phyloP scores from a whole-genome alignment of 805 yeast species.

The Candida awuae region DNA sequence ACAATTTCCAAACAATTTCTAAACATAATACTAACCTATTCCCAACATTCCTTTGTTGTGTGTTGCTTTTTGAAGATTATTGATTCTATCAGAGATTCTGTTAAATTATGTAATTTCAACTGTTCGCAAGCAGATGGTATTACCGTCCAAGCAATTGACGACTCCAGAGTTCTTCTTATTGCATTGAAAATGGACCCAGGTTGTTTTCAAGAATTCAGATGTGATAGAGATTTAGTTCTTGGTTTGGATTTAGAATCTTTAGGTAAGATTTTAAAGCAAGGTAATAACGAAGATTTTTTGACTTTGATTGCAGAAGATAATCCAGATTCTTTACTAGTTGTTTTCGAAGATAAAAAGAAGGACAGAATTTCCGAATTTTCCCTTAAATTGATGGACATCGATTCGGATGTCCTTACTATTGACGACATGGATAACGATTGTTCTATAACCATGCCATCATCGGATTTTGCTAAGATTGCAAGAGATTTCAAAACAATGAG shows the following conservation, averaged over 20 bases:
- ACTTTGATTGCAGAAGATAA: constrained; percentile 73
- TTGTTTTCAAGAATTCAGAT: constrained; percentile 86
- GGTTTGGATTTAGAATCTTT: constrained; percentile 88
- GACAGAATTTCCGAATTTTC: constrained; percentile 90
- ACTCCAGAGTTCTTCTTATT: constrained; percentile 89
- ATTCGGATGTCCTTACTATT: constrained; percentile 85
- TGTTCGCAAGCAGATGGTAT: constrained; percentile 86
- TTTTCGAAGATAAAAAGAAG: constrained; percentile 85
- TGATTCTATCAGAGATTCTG: constrained; percentile 92
- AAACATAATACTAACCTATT: no score
- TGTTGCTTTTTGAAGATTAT: constrained; percentile 40
- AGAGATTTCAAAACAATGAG: constrained; percentile 81
- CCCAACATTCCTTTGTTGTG: neutral
- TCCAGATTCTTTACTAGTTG: constrained; percentile 69
- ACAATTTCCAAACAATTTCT: no score
- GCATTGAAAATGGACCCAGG: constrained; percentile 81
- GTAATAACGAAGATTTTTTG: constrained; percentile 80
- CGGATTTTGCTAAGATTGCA: constrained; percentile 82
- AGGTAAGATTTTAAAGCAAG: constrained; percentile 82
- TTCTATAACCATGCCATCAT: constrained; percentile 76
- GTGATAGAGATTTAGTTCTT: constrained; percentile 86
- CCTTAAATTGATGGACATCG: constrained; percentile 91
- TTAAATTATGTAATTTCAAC: constrained; percentile 91
- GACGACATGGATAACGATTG: constrained; percentile 92
- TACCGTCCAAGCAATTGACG: constrained; percentile 95